These are phyloP conservation scores for Clarireedia paspali DNA, from an alignment of 2,329 filamentous ascomycete species.

Conservation along the genomic window DNA sequence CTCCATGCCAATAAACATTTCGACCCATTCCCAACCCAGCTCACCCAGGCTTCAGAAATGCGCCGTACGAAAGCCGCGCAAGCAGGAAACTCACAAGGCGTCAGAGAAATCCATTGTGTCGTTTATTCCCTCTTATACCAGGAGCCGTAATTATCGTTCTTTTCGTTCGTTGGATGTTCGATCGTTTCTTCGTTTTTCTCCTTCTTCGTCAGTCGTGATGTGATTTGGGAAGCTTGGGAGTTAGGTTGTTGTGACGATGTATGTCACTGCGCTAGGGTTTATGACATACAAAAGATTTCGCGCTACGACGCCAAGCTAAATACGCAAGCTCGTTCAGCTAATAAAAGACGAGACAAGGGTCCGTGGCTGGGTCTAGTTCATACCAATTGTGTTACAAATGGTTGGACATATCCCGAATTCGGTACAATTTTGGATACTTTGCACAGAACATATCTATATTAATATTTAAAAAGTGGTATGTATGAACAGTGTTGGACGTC, in stretches of 20 bases:
- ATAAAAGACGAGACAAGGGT: neutral
- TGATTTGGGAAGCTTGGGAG: too few relatives aligned
- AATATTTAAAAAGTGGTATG: too few relatives aligned
- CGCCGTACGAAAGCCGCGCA: conserved; percentile 6
- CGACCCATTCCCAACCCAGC: neutral
- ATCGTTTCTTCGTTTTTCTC: too few relatives aligned
- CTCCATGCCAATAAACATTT: neutral
- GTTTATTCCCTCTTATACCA: neutral
- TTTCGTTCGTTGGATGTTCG: neutral
- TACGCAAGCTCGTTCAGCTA: neutral
- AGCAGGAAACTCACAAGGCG: conserved; percentile 62
- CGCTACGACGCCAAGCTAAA: neutral
- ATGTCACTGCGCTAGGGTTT: neutral
- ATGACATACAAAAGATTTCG: neutral
- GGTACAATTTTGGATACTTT: too few relatives aligned
- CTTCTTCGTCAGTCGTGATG: too few relatives aligned
- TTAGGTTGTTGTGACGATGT: too few relatives aligned
- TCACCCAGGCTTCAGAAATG: neutral
- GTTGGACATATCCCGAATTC: too few relatives aligned
- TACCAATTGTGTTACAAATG: neutral
- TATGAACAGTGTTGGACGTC: too few relatives aligned
- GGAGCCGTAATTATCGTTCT: neutral
- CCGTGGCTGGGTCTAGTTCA: neutral
- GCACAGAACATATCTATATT: too few relatives aligned
- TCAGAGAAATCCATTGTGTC: conserved; percentile 81